Percentiles rank a stretch among this genome's conserved stretches.
These are phyloP conservation scores for Rhynchospora tenuis DNA, from an alignment of 176 grass and related monocot species.

Conservation along the genomic window DNA sequence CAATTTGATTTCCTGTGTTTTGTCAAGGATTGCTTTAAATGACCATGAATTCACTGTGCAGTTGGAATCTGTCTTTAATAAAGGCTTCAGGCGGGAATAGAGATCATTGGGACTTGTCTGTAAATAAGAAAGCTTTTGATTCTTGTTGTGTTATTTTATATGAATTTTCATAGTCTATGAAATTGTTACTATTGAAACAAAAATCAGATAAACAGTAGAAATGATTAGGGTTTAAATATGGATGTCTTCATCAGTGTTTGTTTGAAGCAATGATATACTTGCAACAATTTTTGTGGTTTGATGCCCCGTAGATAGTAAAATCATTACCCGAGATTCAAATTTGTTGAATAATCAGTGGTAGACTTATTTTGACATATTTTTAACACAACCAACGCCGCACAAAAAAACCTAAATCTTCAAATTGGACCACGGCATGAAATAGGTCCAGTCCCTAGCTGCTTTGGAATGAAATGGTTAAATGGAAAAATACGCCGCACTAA, in stretches of 20 bases:
- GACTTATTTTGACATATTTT: background rate
- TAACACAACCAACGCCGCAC: too few species aligned
- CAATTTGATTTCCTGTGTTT: background rate
- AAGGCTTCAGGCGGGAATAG: background rate
- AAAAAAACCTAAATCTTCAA: too few species aligned
- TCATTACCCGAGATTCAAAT: background rate
- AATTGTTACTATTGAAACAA: conserved; percentile 17
- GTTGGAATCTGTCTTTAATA: conserved; percentile 8
- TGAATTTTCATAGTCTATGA: conserved; percentile 27
- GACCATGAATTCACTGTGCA: conserved; percentile 8
- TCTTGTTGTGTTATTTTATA: conserved; percentile 23
- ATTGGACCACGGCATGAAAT: too few species aligned
- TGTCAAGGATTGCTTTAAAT: background rate
- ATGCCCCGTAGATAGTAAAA: background rate
- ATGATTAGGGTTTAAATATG: background rate
- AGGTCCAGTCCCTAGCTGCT: too few species aligned
- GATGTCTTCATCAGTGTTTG: conserved; percentile 4
- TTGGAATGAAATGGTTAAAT: too few species aligned
- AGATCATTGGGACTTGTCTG: conserved; percentile 11
- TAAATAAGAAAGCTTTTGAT: conserved; percentile 27
- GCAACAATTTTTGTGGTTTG: background rate
- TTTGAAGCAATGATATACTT: conserved; percentile 19
- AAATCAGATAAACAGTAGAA: background rate
- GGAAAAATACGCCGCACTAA: too few species aligned
- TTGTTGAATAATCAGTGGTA: background rate